A percentile compares a stretch with the other conserved stretches of the same genome.
Evolutionary conservation across 2,329 filamentous ascomycete genomes (phyloP).

Genomic region (Eutypella sp.): DNA sequence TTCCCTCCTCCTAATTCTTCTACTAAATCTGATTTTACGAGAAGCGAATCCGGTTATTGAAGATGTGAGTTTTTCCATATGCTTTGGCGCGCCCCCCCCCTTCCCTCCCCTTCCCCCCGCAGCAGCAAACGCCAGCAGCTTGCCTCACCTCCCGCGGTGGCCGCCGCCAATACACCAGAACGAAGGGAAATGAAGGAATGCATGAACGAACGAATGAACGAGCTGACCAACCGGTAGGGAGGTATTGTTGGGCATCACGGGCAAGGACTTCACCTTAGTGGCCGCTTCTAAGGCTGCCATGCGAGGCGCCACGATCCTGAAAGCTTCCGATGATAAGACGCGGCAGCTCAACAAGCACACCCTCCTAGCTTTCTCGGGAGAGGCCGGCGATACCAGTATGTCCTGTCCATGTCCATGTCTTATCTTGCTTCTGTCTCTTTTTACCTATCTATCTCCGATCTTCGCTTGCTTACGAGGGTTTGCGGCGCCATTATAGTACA

Average conservation of each 20-base stretch:
- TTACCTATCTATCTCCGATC: slow-evolving; percentile 3
- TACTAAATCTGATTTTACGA: background rate
- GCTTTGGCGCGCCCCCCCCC: too few species aligned
- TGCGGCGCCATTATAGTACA: slow-evolving; percentile 59
- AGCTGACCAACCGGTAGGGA: too few species aligned
- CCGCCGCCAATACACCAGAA: slow-evolving; percentile 9
- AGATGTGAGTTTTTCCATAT: slow-evolving; percentile 15
- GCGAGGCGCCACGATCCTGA: slow-evolving; percentile 94
- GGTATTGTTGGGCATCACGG: slow-evolving; percentile 94
- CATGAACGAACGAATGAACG: too few species aligned
- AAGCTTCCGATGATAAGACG: slow-evolving; percentile 95
- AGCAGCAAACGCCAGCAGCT: too few species aligned
- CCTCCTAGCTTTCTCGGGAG: slow-evolving; percentile 89
- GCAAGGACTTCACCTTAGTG: slow-evolving; percentile 98
- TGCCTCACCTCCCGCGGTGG: too few species aligned
- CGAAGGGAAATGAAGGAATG: too few species aligned
- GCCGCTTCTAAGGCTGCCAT: slow-evolving; percentile 97
- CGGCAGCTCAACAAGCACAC: slow-evolving; percentile 88
- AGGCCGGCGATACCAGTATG: slow-evolving; percentile 89
- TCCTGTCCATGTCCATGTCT: too few species aligned
- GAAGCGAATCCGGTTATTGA: background rate
- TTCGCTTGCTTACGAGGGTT: background rate
- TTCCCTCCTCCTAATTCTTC: background rate
- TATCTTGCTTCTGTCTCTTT: background rate
- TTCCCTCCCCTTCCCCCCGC: too few species aligned